Percentiles rank a stretch among this genome's conserved stretches.
Evolutionary conservation across 805 yeast species (phyloP).

Genomic region (Candida mattraensis): DNA sequence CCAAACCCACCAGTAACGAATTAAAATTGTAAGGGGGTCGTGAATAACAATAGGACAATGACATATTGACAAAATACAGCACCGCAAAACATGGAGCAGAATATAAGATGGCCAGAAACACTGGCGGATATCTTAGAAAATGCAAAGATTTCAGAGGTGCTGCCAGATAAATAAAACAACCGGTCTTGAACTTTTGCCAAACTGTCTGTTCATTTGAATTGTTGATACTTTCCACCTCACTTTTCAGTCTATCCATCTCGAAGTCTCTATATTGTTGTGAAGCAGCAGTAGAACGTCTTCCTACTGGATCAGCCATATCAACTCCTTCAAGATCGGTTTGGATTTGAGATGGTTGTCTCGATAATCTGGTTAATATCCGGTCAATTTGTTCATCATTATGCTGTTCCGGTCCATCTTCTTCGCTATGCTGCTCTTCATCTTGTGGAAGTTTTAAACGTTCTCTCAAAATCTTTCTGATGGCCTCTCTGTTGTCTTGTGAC

Average conservation of each 20-base stretch:
- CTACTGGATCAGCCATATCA: slow-evolving; percentile 37
- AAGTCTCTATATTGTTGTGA: slow-evolving; percentile 21
- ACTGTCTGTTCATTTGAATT: slow-evolving; percentile 18
- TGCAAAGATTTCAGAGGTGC: slow-evolving; percentile 63
- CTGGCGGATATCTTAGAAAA: slow-evolving; percentile 72
- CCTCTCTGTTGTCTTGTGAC: slow-evolving; percentile 57
- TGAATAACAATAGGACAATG: slow-evolving; percentile 63
- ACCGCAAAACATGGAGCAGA: slow-evolving; percentile 73
- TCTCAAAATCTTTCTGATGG: slow-evolving; percentile 46
- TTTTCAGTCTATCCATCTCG: slow-evolving; percentile 21
- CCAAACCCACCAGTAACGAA: slow-evolving; percentile 65
- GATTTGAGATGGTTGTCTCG: slow-evolving; percentile 26
- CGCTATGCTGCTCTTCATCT: slow-evolving; percentile 19
- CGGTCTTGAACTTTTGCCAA: slow-evolving; percentile 26
- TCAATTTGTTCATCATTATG: slow-evolving; percentile 25
- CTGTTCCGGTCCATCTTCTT: slow-evolving; percentile 7
- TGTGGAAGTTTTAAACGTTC: slow-evolving; percentile 29
- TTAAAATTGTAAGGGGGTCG: slow-evolving; percentile 68
- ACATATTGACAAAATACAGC: slow-evolving; percentile 71
- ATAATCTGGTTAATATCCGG: slow-evolving; percentile 36
- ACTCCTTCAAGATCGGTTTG: slow-evolving; percentile 24
- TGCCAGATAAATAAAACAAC: slow-evolving; percentile 47
- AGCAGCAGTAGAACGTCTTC: slow-evolving; percentile 31
- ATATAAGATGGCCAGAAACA: slow-evolving; percentile 59
- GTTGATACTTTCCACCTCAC: slow-evolving; percentile 23